Conservation (phyloP, 768 basidiomycete genomes). For the Pleurotus sapidus region DNA sequence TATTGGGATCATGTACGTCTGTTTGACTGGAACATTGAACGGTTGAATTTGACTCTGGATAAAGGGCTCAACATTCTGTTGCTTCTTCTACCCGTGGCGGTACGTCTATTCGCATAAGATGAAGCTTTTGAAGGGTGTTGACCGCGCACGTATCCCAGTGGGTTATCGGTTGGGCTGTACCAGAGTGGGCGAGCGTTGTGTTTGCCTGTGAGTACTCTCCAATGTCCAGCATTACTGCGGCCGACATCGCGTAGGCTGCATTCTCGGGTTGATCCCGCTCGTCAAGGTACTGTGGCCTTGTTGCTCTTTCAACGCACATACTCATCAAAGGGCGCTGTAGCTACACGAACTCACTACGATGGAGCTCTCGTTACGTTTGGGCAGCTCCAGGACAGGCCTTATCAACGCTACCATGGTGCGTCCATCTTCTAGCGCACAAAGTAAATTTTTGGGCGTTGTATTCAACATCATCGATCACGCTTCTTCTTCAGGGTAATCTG, state of each 20-base stretch:
- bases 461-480: too few relatives aligned
- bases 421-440: not conserved
- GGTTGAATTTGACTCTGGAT: not conserved
- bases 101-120: conserved; percentile 27
- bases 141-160: conserved; percentile 37
- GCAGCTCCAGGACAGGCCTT: conserved; percentile 73
- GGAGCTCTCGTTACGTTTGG: conserved; percentile 72
- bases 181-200: conserved; percentile 48
- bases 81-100: conserved; percentile 65
- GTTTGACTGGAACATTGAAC: conserved; percentile 15
- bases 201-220: conserved; percentile 52
- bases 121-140: not conserved
- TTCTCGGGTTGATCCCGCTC: conserved; percentile 73
- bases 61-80: conserved; percentile 72
- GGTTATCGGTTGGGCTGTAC: conserved; percentile 46
- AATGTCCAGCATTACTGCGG: not conserved
- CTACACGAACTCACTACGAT: conserved; percentile 76
- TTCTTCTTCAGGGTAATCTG: conserved; percentile 56
- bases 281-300: conserved; percentile 51
- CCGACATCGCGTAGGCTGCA: conserved; percentile 42
- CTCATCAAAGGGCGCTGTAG: conserved; percentile 28
- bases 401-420: conserved; percentile 79
- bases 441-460: too few relatives aligned
- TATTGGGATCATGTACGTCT: conserved; percentile 56
- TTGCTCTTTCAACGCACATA: not conserved